These are phyloP conservation scores for Rhodamnia argentea DNA, from an alignment of 345 rosid genomes.

Conservation along the genomic window DNA sequence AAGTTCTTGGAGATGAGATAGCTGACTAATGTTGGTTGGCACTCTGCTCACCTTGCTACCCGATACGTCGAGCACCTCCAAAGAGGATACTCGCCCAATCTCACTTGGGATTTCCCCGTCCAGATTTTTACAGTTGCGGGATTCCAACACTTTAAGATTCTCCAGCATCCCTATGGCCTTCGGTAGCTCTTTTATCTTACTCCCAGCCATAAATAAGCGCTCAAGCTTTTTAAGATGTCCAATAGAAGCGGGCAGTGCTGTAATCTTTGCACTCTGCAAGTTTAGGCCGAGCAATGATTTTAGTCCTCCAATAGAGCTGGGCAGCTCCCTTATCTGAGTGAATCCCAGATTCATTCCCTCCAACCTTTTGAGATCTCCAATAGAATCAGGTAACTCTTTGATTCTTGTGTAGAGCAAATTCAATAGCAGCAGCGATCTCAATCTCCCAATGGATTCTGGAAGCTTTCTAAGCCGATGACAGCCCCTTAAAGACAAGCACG, in stretches of 20 bases:
- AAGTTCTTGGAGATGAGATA: neutral
- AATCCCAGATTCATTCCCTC: neutral
- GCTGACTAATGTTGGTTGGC: neutral
- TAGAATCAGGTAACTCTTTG: neutral
- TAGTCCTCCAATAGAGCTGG: neutral
- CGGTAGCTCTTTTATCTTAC: neutral
- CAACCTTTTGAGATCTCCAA: neutral
- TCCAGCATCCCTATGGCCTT: neutral
- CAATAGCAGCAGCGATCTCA: neutral
- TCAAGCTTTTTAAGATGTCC: neutral
- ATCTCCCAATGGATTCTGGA: neutral
- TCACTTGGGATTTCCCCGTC: neutral
- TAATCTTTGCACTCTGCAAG: neutral
- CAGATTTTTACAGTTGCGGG: neutral
- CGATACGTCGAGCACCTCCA: neutral
- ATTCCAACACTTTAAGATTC: neutral
- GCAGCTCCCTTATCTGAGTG: neutral
- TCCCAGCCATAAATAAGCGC: neutral
- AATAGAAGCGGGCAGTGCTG: neutral
- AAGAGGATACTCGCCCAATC: neutral
- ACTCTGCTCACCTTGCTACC: neutral
- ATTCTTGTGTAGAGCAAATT: neutral
- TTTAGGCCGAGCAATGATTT: neutral
- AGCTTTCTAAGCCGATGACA: neutral
- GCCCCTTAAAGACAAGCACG: neutral